A percentile compares a stretch with the other conserved stretches of the same genome.
Conservation (phyloP, 129 eudicot species). For the Artemisia tridentata region DNA sequence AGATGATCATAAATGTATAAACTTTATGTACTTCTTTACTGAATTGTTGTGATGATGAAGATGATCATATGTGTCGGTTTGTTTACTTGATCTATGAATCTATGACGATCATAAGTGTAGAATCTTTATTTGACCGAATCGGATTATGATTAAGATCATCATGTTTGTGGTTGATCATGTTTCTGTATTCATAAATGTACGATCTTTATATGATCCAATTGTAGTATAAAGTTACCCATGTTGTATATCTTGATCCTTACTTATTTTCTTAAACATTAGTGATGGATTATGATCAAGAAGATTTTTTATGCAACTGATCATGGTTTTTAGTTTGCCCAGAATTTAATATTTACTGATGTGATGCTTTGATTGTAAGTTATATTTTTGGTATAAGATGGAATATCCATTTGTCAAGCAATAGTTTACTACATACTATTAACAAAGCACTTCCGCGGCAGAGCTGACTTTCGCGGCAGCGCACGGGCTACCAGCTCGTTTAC, state of each 20-base stretch:
- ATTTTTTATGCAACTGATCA: slow-evolving; percentile 38
- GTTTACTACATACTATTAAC: too few species aligned
- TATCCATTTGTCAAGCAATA: slow-evolving; percentile 48
- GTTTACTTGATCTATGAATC: too few species aligned
- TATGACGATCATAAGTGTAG: too few species aligned
- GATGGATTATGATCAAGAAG: slow-evolving; percentile 34
- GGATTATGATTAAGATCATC: background rate
- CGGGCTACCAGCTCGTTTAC: too few species aligned
- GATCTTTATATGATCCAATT: slow-evolving; percentile 21
- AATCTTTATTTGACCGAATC: slow-evolving; percentile 7
- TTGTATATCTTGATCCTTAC: background rate
- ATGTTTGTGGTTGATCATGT: slow-evolving; percentile 37
- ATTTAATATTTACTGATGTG: slow-evolving; percentile 15
- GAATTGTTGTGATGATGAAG: too few species aligned
- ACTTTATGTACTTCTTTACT: too few species aligned
- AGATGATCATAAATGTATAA: slow-evolving; percentile 59
- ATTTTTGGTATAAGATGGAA: slow-evolving; percentile 31
- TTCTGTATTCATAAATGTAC: slow-evolving; percentile 51
- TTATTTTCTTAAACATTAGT: slow-evolving; percentile 15
- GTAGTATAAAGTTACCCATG: slow-evolving; percentile 31
- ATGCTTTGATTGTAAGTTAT: slow-evolving; percentile 14
- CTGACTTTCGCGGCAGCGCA: too few species aligned
- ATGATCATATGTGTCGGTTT: too few species aligned
- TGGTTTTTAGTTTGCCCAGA: slow-evolving; percentile 18
- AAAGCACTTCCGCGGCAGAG: too few species aligned